A percentile compares a stretch with the other conserved stretches of the same genome.
phyloP scores from a whole-genome alignment of 176 grass and related monocot genomes.

The Cocos nucifera region DNA sequence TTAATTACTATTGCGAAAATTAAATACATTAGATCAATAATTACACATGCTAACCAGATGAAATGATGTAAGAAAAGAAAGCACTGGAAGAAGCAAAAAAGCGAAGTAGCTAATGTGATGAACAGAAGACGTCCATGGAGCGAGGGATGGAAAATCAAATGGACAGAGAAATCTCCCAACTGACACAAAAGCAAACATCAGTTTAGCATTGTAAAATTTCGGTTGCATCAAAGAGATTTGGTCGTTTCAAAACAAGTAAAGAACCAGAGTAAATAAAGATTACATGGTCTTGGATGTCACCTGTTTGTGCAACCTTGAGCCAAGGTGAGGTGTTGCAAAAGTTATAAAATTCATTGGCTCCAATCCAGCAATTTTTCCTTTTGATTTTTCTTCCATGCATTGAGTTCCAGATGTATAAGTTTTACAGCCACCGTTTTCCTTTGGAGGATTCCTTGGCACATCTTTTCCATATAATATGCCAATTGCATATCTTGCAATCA shows the following conservation, averaged over 20 bases:
- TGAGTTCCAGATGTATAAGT: conserved; percentile 11
- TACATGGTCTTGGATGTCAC: conserved; percentile 24
- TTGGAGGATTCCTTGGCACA: conserved; percentile 13
- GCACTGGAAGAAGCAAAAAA: too few relatives aligned
- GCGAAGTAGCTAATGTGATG: too few relatives aligned
- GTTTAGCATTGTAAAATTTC: background rate
- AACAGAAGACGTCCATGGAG: too few relatives aligned
- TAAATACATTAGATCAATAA: too few relatives aligned
- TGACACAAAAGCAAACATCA: too few relatives aligned
- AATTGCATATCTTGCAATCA: conserved; percentile 94
- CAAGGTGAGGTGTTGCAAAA: conserved; percentile 92
- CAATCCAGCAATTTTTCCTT: conserved; percentile 79
- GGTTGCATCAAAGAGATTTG: background rate
- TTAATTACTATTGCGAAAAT: too few relatives aligned
- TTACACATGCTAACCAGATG: too few relatives aligned
- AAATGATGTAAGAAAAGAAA: too few relatives aligned
- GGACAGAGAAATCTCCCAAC: background rate
- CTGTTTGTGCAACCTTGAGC: conserved; percentile 76
- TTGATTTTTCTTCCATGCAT: conserved; percentile 2
- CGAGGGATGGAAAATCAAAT: background rate
- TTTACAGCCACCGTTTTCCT: conserved; percentile 23
- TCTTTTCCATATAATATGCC: conserved; percentile 43
- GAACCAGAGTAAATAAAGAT: background rate
- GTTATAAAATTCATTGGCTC: conserved; percentile 91
- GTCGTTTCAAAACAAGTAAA: background rate